phyloP scores from a whole-genome alignment of 192 early-diverging fungal species.

The Entomortierella chlamydospora region DNA sequence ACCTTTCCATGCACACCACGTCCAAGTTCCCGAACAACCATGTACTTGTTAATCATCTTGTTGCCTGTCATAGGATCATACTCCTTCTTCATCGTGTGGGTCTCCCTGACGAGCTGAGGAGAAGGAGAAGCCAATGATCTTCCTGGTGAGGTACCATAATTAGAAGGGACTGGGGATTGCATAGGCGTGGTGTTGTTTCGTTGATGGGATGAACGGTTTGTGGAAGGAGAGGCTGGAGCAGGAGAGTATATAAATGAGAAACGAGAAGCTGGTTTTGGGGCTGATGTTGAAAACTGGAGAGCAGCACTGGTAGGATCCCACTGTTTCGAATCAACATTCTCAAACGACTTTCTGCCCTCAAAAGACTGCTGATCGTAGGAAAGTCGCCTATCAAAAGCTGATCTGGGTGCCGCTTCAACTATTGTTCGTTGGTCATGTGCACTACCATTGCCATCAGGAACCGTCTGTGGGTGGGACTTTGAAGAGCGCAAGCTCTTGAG shows the following conservation, averaged over 20 bases:
- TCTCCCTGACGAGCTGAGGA: slow-evolving; percentile 80
- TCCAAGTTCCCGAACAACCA: slow-evolving; percentile 90
- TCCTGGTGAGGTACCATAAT: slow-evolving; percentile 34
- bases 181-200: slow-evolving; percentile 44
- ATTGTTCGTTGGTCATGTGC: neutral
- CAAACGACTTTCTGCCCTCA: slow-evolving; percentile 22
- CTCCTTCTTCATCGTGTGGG: slow-evolving; percentile 82
- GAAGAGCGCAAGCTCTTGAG: slow-evolving; percentile 44
- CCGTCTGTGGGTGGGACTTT: slow-evolving; percentile 6
- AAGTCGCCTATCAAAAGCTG: slow-evolving; percentile 19
- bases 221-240: slow-evolving; percentile 27
- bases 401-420: slow-evolving; percentile 10
- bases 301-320: slow-evolving; percentile 1
- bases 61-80: slow-evolving; percentile 89
- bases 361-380: slow-evolving; percentile 26
- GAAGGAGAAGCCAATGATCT: slow-evolving; percentile 32
- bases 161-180: slow-evolving; percentile 23
- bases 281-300: slow-evolving; percentile 30
- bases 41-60: slow-evolving; percentile 97
- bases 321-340: slow-evolving; percentile 8
- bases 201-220: slow-evolving; percentile 31
- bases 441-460: neutral
- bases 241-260: slow-evolving; percentile 47
- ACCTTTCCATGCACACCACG: slow-evolving; percentile 97
- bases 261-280: slow-evolving; percentile 41